phyloP scores from a whole-genome alignment of 2,329 filamentous ascomycete species.

The Pseudocercospora fuligena region DNA sequence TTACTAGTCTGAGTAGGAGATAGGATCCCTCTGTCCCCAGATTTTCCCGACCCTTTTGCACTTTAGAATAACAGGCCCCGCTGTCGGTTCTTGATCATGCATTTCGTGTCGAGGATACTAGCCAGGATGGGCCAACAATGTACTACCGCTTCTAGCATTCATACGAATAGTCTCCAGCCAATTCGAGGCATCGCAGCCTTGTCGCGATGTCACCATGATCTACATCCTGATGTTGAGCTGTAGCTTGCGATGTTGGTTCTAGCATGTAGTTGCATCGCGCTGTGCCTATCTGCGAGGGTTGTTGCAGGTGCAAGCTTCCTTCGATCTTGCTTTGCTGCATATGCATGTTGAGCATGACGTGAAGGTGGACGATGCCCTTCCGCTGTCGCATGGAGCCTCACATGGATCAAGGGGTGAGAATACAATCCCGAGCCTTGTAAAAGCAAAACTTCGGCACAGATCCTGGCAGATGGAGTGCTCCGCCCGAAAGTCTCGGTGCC shows the following conservation, averaged over 20 bases:
- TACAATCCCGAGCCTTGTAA: neutral
- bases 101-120: neutral
- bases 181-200: too few species aligned
- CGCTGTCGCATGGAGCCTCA: neutral
- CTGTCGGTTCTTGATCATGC: neutral
- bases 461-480: neutral
- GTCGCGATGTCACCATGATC: too few species aligned
- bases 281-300: neutral
- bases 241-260: too few species aligned
- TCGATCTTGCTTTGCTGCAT: neutral
- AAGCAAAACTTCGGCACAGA: neutral
- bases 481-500: neutral
- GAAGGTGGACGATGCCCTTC: neutral
- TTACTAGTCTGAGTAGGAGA: too few species aligned
- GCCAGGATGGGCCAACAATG: neutral
- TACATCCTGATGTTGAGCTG: too few species aligned
- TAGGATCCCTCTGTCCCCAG: too few species aligned
- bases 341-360: neutral
- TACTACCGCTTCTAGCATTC: neutral
- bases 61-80: too few species aligned
- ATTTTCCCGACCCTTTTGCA: too few species aligned
- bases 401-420: neutral
- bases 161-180: too few species aligned
- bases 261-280: too few species aligned
- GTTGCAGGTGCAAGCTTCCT: neutral